Evolutionary conservation across 176 grass and related monocot genomes (phyloP).

Genomic region (Musa beccarii): DNA sequence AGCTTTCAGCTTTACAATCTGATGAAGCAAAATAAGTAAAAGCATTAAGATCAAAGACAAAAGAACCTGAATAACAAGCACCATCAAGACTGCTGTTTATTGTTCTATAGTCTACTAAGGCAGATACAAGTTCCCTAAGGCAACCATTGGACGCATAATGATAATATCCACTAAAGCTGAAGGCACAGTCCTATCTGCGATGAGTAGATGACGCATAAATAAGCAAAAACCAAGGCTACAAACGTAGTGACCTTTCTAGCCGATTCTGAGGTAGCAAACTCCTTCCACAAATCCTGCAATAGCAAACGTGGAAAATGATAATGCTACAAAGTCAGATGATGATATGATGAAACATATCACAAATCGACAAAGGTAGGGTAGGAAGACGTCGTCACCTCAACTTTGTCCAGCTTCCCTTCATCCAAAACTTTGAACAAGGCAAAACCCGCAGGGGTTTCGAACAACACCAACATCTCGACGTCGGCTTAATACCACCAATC

Average conservation of each 20-base stretch:
- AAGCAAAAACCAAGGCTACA: not conserved
- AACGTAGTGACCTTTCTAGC: constrained; percentile 56
- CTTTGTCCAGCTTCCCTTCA: constrained; percentile 69
- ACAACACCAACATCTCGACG: constrained; percentile 58
- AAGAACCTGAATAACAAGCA: not conserved
- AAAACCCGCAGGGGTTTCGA: constrained; percentile 88
- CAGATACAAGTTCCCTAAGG: not conserved
- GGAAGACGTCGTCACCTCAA: constrained; percentile 43
- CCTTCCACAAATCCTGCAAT: constrained; percentile 71
- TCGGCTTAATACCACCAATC: not conserved
- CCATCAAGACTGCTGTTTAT: not conserved
- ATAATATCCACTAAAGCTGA: no score
- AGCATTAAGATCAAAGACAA: not conserved
- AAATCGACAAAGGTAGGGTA: not conserved
- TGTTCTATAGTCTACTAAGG: not conserved
- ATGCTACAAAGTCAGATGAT: not conserved
- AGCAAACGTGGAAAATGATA: not conserved
- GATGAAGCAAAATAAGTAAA: constrained; percentile 5
- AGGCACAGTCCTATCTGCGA: no score
- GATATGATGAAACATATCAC: not conserved
- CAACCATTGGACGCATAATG: not conserved
- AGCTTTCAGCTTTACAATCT: constrained; percentile 97
- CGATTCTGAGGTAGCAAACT: constrained; percentile 50
- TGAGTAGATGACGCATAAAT: not conserved
- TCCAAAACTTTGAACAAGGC: constrained; percentile 90